phyloP scores from a whole-genome alignment of 2,329 filamentous ascomycete genomes.

The Verticillium alfalfae region DNA sequence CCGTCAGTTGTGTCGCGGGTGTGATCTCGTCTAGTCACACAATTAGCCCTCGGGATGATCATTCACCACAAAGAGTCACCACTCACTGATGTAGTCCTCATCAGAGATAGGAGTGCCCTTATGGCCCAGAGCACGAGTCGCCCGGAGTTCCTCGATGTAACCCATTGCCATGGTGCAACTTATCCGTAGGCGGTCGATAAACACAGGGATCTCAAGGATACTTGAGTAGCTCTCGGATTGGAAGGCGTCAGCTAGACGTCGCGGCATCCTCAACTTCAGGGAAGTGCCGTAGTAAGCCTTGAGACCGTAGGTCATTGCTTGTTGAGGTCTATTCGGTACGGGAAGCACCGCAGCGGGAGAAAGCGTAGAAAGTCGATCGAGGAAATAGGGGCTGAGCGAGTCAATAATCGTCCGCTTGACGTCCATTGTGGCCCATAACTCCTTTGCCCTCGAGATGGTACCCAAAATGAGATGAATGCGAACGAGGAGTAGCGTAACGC shows the following conservation, averaged over 20 bases:
- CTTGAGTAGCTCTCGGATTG: constrained; percentile 45
- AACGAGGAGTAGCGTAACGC: constrained; percentile 43
- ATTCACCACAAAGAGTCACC: accelerated
- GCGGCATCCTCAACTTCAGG: constrained; percentile 38
- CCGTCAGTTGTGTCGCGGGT: constrained; percentile 31
- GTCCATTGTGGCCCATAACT: constrained; percentile 44
- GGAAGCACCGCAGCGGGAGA: constrained; percentile 36
- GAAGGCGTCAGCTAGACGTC: constrained; percentile 39
- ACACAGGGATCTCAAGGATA: constrained; percentile 39
- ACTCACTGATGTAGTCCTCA: constrained; percentile 33
- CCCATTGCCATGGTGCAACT: constrained; percentile 50
- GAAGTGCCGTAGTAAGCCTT: constrained; percentile 39
- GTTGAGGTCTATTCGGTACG: constrained; percentile 3
- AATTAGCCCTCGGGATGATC: constrained; percentile 7
- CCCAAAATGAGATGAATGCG: constrained; percentile 47
- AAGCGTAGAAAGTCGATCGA: constrained; percentile 48
- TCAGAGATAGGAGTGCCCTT: constrained; percentile 34
- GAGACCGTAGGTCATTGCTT: constrained; percentile 33
- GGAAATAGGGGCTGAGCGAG: constrained; percentile 47
- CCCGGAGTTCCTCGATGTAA: constrained; percentile 44
- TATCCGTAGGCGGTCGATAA: constrained; percentile 34
- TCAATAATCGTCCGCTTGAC: constrained; percentile 56
- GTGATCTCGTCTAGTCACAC: constrained; percentile 29
- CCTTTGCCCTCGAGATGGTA: constrained; percentile 37
- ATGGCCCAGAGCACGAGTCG: constrained; percentile 34